These are phyloP conservation scores for Rhododendron ovatum DNA, from an alignment of 148 eudicot genomes.

Conservation along the genomic window DNA sequence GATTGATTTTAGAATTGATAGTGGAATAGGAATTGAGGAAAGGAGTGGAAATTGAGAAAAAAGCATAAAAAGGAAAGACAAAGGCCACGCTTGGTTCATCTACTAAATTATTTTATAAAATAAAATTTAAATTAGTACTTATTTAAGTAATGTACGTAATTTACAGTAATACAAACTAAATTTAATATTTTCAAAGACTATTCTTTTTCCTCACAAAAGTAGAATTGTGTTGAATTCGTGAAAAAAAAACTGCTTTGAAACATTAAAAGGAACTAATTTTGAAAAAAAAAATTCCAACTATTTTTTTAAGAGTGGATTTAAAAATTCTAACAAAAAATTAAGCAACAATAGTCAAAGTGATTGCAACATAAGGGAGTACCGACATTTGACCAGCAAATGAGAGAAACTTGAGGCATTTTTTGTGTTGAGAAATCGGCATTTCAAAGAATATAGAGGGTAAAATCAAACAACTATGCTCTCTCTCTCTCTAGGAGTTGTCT, in stretches of 20 bases:
- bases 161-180: background rate
- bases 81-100: background rate
- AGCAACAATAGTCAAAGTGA: background rate
- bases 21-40: background rate
- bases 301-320: background rate
- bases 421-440: background rate
- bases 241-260: background rate
- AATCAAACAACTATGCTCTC: too few species aligned
- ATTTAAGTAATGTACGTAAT: background rate
- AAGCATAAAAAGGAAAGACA: background rate
- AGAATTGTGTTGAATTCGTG: background rate
- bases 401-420: too few species aligned
- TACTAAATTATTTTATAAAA: background rate
- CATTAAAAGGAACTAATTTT: background rate
- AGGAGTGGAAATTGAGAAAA: background rate
- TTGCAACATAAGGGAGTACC: background rate
- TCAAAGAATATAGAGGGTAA: background rate
- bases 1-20: background rate
- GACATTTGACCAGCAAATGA: background rate
- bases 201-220: background rate
- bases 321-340: background rate
- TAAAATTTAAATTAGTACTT: background rate
- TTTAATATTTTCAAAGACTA: background rate
- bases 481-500: too few species aligned
- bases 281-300: background rate